Evolutionary conservation across 495 filamentous ascomycete genomes (phyloP), one percentile per base, ranked within the genome.

Genomic region (Hypomontagnella monticulosa): DNA sequence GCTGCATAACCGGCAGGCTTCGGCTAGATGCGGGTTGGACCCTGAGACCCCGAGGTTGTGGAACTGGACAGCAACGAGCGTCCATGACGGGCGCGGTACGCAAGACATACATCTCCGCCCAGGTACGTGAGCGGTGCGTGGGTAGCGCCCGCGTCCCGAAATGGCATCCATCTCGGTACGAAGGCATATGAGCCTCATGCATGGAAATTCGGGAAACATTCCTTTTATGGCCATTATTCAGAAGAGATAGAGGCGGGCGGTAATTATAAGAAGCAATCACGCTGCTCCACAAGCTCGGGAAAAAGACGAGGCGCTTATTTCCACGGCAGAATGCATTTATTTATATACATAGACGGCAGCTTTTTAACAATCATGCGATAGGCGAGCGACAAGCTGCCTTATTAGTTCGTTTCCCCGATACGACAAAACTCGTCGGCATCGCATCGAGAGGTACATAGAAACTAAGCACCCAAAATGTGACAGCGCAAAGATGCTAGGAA

Each of bases 191-290:
- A 68, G 58, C 41, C 60, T 69, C 60, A 69, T 63, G 60, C 66
- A 69, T 69, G 56, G 66, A 64, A 69, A 32, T 69, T 69, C 66
- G 66, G 54, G 66, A 69, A 69, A 49, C 46, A 56, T 63, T 60
- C 65, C 65, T 58, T 20, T 53, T 55, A 41, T 20, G 38, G 43
- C 55, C 40, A 37, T 49, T 38, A 44, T 32, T 9, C 40, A 52
- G 52, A 34, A 47, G 23, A 44, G 14, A 23, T 5, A 43, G 8
- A 47, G 33, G n/a, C 8, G 27, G 15, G 50, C 23, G 3, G 10
- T 41, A 43, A 34, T 20, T 44, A 57, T 44, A 33, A 27, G 32
- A 51, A 19, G 46, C 27, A 46, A 27, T n/a, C 8, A 57, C 43
- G 46, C 38, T 38, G 40, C 46, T 52, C 38, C 62, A 27, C 19